phyloP scores from a whole-genome alignment of 148 eudicot genomes.

The Polygonum aviculare region DNA sequence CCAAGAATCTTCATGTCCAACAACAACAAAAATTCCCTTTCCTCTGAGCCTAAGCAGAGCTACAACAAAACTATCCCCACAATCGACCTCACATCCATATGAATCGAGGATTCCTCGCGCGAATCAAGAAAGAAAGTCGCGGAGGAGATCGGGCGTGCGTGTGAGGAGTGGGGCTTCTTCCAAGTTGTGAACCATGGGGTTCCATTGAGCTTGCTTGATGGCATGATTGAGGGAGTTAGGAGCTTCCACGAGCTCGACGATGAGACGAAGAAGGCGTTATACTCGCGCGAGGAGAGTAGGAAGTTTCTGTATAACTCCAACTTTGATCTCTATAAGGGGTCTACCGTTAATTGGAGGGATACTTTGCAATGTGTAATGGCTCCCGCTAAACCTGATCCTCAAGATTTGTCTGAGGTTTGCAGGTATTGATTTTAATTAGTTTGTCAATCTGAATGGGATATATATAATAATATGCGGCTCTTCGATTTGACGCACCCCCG shows the following conservation, averaged over 20 bases:
- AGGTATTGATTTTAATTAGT: slow-evolving; percentile 22
- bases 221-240: slow-evolving; percentile 16
- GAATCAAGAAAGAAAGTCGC: slow-evolving; percentile 4
- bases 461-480: too few relatives aligned
- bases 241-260: slow-evolving; percentile 30
- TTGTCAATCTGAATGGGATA: not conserved
- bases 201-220: slow-evolving; percentile 4
- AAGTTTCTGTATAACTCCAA: slow-evolving; percentile 20
- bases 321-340: slow-evolving; percentile 20
- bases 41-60: not conserved
- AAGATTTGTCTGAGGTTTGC: slow-evolving; percentile 27
- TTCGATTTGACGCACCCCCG: too few relatives aligned
- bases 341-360: slow-evolving; percentile 35
- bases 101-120: not conserved
- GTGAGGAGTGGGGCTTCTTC: slow-evolving; percentile 24
- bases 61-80: slow-evolving; percentile 10
- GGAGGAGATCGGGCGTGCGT: slow-evolving; percentile 6
- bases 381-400: slow-evolving; percentile 21
- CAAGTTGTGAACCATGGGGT: slow-evolving; percentile 19
- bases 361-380: slow-evolving; percentile 15
- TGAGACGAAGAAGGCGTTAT: slow-evolving; percentile 28
- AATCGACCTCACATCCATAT: slow-evolving; percentile 10
- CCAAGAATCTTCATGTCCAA: not conserved
- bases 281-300: slow-evolving; percentile 15
- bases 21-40: not conserved